Percentiles rank a stretch among this genome's conserved stretches.
Conservation (phyloP, 305 asterid genomes). For the Fraxinus sp. region DNA sequence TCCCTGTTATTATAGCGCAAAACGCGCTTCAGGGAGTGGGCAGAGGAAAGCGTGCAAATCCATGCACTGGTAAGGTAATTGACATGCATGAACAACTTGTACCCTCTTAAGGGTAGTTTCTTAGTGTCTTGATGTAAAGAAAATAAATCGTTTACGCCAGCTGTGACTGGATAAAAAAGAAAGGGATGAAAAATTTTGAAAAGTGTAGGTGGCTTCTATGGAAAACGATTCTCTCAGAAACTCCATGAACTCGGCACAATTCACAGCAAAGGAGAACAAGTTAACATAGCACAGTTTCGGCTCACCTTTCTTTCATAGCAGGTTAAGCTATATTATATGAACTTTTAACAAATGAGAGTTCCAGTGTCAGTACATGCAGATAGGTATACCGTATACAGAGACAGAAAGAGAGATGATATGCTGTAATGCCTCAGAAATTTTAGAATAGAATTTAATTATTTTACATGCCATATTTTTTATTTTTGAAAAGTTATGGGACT, state of each 20-base stretch:
- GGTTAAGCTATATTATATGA: neutral
- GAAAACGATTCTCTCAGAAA: neutral
- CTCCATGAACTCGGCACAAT: neutral
- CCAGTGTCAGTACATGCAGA: neutral
- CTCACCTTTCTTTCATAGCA: neutral
- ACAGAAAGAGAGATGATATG: neutral
- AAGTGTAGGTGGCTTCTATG: neutral
- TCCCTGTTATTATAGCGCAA: neutral
- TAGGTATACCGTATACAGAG: neutral
- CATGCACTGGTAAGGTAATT: neutral
- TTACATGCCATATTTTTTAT: too few relatives aligned
- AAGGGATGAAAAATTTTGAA: neutral
- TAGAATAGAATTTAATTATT: too few relatives aligned
- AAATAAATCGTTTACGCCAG: neutral
- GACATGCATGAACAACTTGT: conserved; percentile 3
- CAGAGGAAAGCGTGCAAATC: conserved; percentile 7
- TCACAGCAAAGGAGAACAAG: neutral
- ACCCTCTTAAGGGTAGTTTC: neutral
- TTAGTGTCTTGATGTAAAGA: neutral
- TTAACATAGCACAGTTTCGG: neutral
- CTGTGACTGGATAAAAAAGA: neutral
- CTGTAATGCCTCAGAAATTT: too few relatives aligned
- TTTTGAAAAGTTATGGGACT: too few relatives aligned
- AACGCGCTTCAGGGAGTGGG: neutral
- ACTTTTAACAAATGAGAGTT: neutral